Evolutionary conservation across 2,329 filamentous ascomycete species (phyloP), one percentile per base, ranked within the genome.

Genomic region (Aspergillus pseudotamarii): DNA sequence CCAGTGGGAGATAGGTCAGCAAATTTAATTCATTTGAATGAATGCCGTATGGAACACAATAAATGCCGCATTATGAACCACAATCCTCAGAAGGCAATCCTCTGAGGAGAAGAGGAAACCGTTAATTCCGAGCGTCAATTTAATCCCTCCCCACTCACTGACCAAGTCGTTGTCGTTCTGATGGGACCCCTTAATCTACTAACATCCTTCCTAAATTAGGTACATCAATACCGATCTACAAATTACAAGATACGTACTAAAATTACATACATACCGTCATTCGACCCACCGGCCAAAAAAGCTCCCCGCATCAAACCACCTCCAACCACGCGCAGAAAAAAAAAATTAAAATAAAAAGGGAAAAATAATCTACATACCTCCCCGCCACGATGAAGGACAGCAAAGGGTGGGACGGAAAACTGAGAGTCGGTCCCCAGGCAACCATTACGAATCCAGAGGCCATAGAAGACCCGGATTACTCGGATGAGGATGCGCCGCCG

Each of bases 391-490:
- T 79, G 78, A 80, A 78, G 64, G 78, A 78, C 67, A 78, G 75
- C 63, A 77, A 77, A 68, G 80, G 80, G 58, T 82, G 79, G 80
- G 80, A 82, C 67, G 80, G 80, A 34, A 82, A 82, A 67, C 67
- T 81, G 63, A 71, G 80, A 48, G 80, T 97, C 57, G 88, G 91
- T 65, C 88, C 89, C 71, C 89, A 86, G 73, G 84, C 88, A 2
- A 82, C 87, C 36, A 81, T 96, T 54, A 83, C 86, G 28, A 96
- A 96, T 72, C 91, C 92, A 2, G 92, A 95, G 73, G 92, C 91
- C 11, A 79, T 96, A 58, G 91, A 91, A 50, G 93, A 97, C 72
- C 88, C 91, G 0, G 93, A 97, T 59, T 93, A 94, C 74, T 95
- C 92, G 19, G 93, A 92, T 69, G 87, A 86, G 23, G 85, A 87